Evolutionary conservation across 371 early-diverging fungal genomes (phyloP), one percentile per base, ranked within the genome.

Genomic region (Sporodiniella umbellata): DNA sequence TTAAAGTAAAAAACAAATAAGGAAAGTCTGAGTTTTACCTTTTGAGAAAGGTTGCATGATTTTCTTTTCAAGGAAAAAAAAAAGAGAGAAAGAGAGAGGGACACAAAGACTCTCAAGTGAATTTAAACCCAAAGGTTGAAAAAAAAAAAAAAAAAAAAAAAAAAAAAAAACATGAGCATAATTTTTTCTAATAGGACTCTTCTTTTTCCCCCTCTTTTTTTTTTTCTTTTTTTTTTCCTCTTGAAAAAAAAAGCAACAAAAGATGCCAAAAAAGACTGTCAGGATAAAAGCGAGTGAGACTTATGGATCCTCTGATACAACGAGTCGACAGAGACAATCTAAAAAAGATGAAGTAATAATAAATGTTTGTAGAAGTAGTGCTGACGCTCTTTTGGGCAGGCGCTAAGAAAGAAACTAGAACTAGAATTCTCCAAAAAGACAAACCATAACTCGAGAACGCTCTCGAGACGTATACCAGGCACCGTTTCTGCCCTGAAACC

Each of bases 401-500:
- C 72, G 11, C 60, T 88, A 52, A 80, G 88, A 38, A 86, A 86
- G 57, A 86, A 85, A 70, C 71, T 86, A 28, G 88, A 88, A 53
- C 78, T 81, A 24, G 88, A 85, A 45, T 70, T 88, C 14, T 85
- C 75, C 47, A 86, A 83, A 66, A 86, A 86, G 66, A 70, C 77
- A 18, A 40, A 40, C 15, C 65, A 62, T 43, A 70, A 72, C 39
- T 68, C 62, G 18, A 37, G 62, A 22, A 62, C 61, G 14, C 47
- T 63, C 2, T 55, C 64, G 2, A 75, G 72, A 45, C 62, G 75
- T 15, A 74, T 82, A 43, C 71, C 85, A 10, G 90, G 93, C 37
- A 96, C 97, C 2, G 97, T 96, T 8, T 88, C 94, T 15, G 88
- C 95, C 6, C 75, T 97, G 46, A 82, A 85, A 24, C 95, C 88